phyloP scores from a whole-genome alignment of 305 asterid species.

The Fraxinus sp. region DNA sequence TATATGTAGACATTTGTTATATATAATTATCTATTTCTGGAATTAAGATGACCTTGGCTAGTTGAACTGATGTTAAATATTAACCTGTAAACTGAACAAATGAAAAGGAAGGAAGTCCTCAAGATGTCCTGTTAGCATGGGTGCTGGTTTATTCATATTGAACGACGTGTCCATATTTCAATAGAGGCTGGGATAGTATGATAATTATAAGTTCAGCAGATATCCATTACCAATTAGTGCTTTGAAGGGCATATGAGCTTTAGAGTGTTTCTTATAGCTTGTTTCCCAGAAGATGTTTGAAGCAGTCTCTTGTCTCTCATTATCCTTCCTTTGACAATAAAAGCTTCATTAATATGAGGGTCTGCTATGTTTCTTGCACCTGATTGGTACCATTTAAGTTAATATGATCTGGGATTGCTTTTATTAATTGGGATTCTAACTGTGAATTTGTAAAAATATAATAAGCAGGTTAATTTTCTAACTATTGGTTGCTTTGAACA shows the following conservation, averaged over 20 bases:
- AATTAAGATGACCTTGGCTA: background rate
- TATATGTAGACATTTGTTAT: background rate
- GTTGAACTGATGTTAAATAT: background rate
- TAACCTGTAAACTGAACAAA: background rate
- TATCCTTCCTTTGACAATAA: background rate
- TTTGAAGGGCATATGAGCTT: background rate
- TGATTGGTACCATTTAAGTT: background rate
- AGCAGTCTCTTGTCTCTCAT: background rate
- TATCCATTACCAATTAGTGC: background rate
- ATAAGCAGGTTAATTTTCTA: conserved; percentile 17
- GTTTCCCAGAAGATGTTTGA: background rate
- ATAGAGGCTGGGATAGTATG: background rate
- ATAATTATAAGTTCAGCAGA: background rate
- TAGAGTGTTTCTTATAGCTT: background rate
- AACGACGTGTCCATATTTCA: background rate
- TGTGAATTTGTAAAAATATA: background rate
- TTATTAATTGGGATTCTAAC: background rate
- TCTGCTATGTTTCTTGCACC: background rate
- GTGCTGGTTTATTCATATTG: background rate
- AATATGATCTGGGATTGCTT: background rate
- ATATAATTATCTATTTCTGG: background rate
- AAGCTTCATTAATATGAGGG: background rate
- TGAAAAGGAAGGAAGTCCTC: background rate
- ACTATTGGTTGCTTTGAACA: conserved; percentile 29
- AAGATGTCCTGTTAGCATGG: background rate